Conservation (phyloP, 441 rosid genomes). For the Sinapis alba region DNA sequence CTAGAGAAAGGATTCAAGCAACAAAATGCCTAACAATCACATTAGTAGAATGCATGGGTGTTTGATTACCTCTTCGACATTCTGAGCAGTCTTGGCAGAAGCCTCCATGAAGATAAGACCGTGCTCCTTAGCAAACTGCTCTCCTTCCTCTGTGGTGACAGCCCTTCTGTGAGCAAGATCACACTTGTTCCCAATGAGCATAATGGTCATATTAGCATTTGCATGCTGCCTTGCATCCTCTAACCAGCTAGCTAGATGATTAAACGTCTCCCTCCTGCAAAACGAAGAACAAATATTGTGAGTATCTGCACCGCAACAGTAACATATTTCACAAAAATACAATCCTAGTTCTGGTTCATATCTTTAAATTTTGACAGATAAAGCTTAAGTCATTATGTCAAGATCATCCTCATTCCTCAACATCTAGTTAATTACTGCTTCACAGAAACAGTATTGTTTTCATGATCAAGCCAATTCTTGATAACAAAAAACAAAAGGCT, state of each 20-base stretch:
- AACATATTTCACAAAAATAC: background rate
- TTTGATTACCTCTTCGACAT: constrained; percentile 82
- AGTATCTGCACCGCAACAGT: background rate
- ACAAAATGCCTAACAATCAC: background rate
- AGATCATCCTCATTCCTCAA: background rate
- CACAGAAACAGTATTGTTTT: background rate
- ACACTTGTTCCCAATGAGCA: constrained; percentile 96
- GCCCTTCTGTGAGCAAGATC: constrained; percentile 99
- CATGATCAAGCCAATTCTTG: background rate
- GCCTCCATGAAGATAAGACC: constrained; percentile 99
- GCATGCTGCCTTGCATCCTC: constrained; percentile 99
- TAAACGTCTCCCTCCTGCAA: constrained; percentile 90
- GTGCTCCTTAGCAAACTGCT: constrained; percentile 94
- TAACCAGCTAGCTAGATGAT: constrained; percentile 97
- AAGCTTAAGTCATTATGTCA: background rate
- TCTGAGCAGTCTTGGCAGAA: constrained; percentile 98
- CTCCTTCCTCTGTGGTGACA: constrained; percentile 93
- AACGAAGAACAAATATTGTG: background rate
- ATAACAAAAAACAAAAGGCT: background rate
- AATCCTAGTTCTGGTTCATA: background rate
- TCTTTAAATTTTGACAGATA: background rate
- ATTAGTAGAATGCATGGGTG: background rate
- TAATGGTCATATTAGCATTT: constrained; percentile 97
- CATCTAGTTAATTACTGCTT: background rate
- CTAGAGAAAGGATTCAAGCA: background rate